phyloP scores from a whole-genome alignment of 2,329 filamentous ascomycete species.

The Sporothrix protearum region DNA sequence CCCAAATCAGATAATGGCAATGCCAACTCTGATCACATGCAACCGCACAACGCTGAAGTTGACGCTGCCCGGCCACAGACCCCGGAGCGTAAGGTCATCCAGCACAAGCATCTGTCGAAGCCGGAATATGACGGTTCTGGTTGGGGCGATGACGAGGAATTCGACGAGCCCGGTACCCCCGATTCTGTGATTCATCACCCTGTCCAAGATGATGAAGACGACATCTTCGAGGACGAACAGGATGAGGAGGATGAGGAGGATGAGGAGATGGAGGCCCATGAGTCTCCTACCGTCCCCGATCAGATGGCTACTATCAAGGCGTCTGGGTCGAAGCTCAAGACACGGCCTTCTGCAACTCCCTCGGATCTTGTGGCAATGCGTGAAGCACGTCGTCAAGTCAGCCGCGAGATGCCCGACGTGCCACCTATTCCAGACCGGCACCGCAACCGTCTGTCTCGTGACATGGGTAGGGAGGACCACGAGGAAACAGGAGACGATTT shows the following conservation, averaged over 20 bases:
- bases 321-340: slow-evolving; percentile 81
- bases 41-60: slow-evolving; percentile 24
- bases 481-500: slow-evolving; percentile 41
- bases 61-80: slow-evolving; percentile 43
- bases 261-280: slow-evolving; percentile 30
- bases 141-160: slow-evolving; percentile 56
- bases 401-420: slow-evolving; percentile 62
- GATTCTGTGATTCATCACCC: slow-evolving; percentile 86
- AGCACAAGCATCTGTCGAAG: slow-evolving; percentile 49
- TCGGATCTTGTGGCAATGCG: slow-evolving; percentile 82
- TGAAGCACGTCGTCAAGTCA: slow-evolving; percentile 79
- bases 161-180: slow-evolving; percentile 67
- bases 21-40: slow-evolving; percentile 40
- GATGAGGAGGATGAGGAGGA: slow-evolving; percentile 16
- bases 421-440: slow-evolving; percentile 61
- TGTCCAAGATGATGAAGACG: slow-evolving; percentile 38
- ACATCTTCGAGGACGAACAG: slow-evolving; percentile 22
- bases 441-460: slow-evolving; percentile 52
- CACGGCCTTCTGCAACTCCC: slow-evolving; percentile 80
- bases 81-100: slow-evolving; percentile 46
- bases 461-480: slow-evolving; percentile 40
- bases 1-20: slow-evolving; percentile 34
- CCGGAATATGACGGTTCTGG: slow-evolving; percentile 62
- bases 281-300: slow-evolving; percentile 70
- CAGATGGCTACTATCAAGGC: slow-evolving; percentile 84